Evolutionary conservation across 73 alveolate species (phyloP).

Genomic region (Breviolum minutum): DNA sequence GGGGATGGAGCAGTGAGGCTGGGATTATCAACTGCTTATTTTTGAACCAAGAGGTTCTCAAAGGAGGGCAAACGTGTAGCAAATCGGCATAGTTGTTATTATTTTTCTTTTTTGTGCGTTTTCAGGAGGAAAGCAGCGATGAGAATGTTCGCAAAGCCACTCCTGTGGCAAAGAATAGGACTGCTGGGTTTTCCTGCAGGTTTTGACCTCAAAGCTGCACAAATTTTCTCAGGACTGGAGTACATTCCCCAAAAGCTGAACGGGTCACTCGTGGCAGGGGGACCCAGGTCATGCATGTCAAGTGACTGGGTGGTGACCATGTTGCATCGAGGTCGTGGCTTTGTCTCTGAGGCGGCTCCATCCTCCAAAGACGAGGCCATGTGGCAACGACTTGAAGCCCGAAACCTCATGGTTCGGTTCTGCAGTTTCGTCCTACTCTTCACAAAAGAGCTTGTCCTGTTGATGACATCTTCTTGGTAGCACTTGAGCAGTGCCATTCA

Average conservation of each 20-base stretch:
- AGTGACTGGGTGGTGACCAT: neutral
- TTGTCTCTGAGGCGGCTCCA: conserved; percentile 18
- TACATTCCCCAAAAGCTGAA: neutral
- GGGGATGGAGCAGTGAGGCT: conserved; percentile 68
- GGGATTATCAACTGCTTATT: neutral
- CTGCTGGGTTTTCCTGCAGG: neutral
- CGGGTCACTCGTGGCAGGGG: conserved; percentile 32
- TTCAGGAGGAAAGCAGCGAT: conserved; percentile 11
- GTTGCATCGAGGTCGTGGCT: neutral
- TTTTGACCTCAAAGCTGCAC: neutral
- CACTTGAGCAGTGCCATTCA: neutral
- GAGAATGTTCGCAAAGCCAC: neutral
- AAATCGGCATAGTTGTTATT: neutral
- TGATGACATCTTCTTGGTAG: neutral
- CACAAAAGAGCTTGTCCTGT: neutral
- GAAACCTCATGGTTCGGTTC: neutral
- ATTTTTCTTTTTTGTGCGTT: neutral
- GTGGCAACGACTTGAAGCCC: neutral
- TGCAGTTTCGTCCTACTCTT: too few species aligned
- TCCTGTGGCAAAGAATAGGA: neutral
- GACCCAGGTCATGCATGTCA: neutral
- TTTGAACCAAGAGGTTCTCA: neutral
- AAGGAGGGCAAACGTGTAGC: neutral
- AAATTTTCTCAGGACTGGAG: neutral
- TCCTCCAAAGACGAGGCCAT: conserved; percentile 19